A percentile compares a stretch with the other conserved stretches of the same genome.
These are phyloP conservation scores for Chimonanthus praecox DNA, from an alignment of 164 flowering plant species.

Conservation along the genomic window DNA sequence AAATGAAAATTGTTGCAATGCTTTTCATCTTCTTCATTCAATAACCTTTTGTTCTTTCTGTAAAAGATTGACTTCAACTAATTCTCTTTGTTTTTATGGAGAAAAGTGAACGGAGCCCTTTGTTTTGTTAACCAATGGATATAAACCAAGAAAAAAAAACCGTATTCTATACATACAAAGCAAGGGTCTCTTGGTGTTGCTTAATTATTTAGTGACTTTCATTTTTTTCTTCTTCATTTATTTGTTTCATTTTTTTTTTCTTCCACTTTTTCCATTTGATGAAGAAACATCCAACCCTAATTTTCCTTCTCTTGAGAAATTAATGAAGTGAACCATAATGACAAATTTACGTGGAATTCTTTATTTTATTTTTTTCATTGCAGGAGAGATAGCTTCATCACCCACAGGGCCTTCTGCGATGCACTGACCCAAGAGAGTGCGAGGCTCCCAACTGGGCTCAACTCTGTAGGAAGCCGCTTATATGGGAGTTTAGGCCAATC, in stretches of 20 bases:
- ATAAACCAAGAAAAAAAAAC: not conserved
- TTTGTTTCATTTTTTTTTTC: not conserved
- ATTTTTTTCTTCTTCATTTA: no score
- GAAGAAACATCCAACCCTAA: not conserved
- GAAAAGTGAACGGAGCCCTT: not conserved
- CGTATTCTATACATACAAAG: not conserved
- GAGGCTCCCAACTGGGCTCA: slow-evolving; percentile 51
- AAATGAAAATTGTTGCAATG: not conserved
- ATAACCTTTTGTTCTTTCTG: not conserved
- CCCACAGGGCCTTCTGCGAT: slow-evolving; percentile 94
- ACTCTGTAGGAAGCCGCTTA: slow-evolving; percentile 49
- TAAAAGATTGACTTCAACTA: not conserved
- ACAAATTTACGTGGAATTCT: not conserved
- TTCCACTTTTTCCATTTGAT: not conserved
- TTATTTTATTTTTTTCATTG: slow-evolving; percentile 7
- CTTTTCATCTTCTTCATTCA: not conserved
- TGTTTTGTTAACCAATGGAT: not conserved
- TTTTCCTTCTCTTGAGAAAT: not conserved
- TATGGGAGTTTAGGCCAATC: slow-evolving; percentile 51
- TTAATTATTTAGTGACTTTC: no score
- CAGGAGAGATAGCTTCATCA: slow-evolving; percentile 92
- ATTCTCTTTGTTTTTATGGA: no score
- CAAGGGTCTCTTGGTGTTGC: not conserved
- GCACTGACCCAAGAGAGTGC: slow-evolving; percentile 87
- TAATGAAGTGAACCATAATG: not conserved